Evolutionary conservation across 2,329 filamentous ascomycete genomes (phyloP).

Genomic region (Chrysoporthe cubensis): DNA sequence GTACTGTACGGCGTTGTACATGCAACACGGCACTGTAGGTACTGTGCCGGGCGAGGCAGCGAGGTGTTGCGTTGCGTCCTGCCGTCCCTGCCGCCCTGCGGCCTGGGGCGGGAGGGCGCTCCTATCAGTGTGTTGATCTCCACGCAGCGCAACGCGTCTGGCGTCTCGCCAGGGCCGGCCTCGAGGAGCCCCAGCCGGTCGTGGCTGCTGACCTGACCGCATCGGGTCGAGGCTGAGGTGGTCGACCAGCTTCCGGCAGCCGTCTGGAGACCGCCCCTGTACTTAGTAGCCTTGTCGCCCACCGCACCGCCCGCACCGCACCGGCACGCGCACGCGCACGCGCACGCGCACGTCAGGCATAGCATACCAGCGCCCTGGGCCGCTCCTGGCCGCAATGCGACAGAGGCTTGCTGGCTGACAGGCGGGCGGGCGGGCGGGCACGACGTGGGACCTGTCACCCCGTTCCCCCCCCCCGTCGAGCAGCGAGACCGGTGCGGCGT

Average conservation of each 20-base stretch:
- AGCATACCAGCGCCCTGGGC: not conserved
- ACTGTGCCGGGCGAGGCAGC: not conserved
- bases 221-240: no score
- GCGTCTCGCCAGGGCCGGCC: not conserved
- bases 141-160: not conserved
- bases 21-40: not conserved
- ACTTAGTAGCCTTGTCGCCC: no score
- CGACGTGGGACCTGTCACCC: constrained; percentile 2
- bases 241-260: not conserved
- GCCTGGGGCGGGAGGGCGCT: not conserved
- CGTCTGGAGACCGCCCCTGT: not conserved
- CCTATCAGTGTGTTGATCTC: not conserved
- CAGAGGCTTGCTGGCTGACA: not conserved
- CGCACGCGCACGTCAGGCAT: no score
- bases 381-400: not conserved
- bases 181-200: not conserved
- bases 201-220: not conserved
- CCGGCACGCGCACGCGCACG: no score
- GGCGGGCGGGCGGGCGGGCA: no score
- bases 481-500: constrained; percentile 2
- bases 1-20: constrained; percentile 6
- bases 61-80: not conserved
- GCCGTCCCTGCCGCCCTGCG: not conserved
- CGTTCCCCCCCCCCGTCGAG: not conserved
- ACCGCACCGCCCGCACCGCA: no score